Evolutionary conservation across 331 rosid genomes (phyloP), one percentile per base, ranked within the genome.

Genomic region (Rosa hybrid): DNA sequence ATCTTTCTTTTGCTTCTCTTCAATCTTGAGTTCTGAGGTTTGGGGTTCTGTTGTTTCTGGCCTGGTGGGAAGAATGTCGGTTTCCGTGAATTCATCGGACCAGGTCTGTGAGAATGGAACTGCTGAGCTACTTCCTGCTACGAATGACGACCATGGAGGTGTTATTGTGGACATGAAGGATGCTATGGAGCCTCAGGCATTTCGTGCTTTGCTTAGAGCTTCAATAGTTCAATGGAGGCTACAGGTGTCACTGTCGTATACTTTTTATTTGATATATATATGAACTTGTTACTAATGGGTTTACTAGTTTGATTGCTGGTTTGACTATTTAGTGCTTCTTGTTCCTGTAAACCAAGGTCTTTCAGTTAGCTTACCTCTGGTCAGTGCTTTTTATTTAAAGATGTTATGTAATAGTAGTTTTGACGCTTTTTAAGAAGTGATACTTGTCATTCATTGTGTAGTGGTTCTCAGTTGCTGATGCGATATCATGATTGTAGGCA

Each of bases 141-240:
- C 44, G n/a, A 44, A 79, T 42, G 82, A 85, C 71, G 74, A 44
- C 38, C 81, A 83, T 77, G 83, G 84, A 68, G 84, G 86, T 49
- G 79, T 88, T 72, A 85, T 85, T 78, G 86, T 82, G 18, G 86
- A 85, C 14, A 53, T 85, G 69, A 23, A 64, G 77, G 86, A 76
- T 69, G 64, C 80, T 44, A 78, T 82, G 86, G 81, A 54, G 46
- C 41, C 84, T 34, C 14, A 34, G 59, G 25, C 44, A 21, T 85
- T 85, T 76, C 67, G 53, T 56, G 20, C 75, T 27, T 25, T 64
- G 76, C 88, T 85, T 30, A 82, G 79, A 79, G 80, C 76, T 54
- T 85, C 88, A 59, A 53, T 82, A 53, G 67, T 79, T 8, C 60
- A 46, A 18, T 85, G 88, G 88, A 85, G 67, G 77, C 75, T 20